Percentiles rank a stretch among this genome's conserved stretches.
phyloP scores from a whole-genome alignment of 345 rosid genomes.

The Cardamine occulta region DNA sequence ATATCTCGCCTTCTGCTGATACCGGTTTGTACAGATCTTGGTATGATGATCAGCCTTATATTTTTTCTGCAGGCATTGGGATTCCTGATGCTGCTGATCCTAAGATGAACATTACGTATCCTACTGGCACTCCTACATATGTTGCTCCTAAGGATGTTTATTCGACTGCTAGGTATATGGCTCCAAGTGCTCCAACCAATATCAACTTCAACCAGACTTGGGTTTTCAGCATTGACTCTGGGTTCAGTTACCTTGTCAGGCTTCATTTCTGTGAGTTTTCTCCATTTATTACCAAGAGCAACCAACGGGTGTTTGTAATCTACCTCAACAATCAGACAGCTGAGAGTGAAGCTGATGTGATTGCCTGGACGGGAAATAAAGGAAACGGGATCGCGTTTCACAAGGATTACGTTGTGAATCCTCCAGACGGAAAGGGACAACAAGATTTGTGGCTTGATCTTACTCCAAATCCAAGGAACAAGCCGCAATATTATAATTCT shows the following conservation, averaged over 20 bases:
- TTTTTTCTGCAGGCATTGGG: constrained; percentile 66
- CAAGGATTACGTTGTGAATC: constrained; percentile 60
- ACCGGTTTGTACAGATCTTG: constrained; percentile 84
- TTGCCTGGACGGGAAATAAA: constrained; percentile 55
- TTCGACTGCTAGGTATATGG: constrained; percentile 82
- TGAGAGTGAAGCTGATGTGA: constrained; percentile 52
- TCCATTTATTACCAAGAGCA: constrained; percentile 44
- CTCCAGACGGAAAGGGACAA: constrained; percentile 54
- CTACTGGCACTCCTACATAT: constrained; percentile 58
- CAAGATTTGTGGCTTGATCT: constrained; percentile 87
- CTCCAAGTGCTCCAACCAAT: constrained; percentile 55
- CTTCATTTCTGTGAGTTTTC: constrained; percentile 88
- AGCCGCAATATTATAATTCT: constrained; percentile 63
- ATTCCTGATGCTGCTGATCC: constrained; percentile 52
- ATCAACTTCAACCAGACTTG: constrained; percentile 74
- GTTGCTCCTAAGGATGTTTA: constrained; percentile 73
- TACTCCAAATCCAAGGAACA: constrained; percentile 48
- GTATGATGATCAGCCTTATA: constrained; percentile 72
- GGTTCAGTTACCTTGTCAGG: constrained; percentile 82
- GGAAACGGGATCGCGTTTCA: constrained; percentile 52
- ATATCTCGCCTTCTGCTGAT: constrained; percentile 77
- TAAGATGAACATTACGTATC: constrained; percentile 54
- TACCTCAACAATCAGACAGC: constrained; percentile 78
- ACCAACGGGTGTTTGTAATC: constrained; percentile 72
- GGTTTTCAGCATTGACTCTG: constrained; percentile 80